phyloP scores from a whole-genome alignment of 768 basidiomycete species.

The Dioszegia aurantiaca region DNA sequence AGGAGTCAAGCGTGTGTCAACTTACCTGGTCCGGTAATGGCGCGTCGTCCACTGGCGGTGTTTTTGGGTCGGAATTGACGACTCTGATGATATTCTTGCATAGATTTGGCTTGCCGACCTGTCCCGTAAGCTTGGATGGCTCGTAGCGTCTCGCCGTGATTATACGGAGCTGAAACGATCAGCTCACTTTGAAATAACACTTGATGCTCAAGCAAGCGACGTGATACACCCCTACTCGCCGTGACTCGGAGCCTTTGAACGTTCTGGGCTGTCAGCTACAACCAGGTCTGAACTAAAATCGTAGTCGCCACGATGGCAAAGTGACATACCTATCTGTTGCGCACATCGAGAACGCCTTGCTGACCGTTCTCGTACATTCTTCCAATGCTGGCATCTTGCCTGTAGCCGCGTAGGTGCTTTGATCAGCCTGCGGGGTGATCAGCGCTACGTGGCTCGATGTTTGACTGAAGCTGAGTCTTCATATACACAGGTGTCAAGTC shows the following conservation, averaged over 20 bases:
- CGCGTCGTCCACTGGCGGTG: conserved; percentile 71
- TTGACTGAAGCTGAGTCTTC: no score
- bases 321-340: conserved; percentile 70
- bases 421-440: conserved; percentile 47
- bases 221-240: conserved; percentile 90
- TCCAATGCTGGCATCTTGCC: conserved; percentile 68
- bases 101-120: conserved; percentile 88
- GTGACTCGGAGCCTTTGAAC: conserved; percentile 57
- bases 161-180: no score
- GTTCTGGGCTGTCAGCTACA: conserved; percentile 50
- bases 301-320: no score
- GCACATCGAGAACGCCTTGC: conserved; percentile 84
- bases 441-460: no score
- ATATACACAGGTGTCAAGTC: no score
- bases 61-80: conserved; percentile 76
- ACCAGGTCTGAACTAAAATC: no score
- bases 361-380: conserved; percentile 78
- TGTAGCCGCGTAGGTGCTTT: conserved; percentile 54
- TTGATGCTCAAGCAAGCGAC: conserved; percentile 87
- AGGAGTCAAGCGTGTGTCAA: background rate
- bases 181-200: conserved; percentile 81
- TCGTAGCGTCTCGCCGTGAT: background rate
- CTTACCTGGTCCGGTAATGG: conserved; percentile 80
- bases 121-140: conserved; percentile 5
- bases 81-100: conserved; percentile 89